A percentile compares a stretch with the other conserved stretches of the same genome.
These are phyloP conservation scores for Diaporthe citri DNA, from an alignment of 2,329 filamentous ascomycete genomes.

Conservation along the genomic window DNA sequence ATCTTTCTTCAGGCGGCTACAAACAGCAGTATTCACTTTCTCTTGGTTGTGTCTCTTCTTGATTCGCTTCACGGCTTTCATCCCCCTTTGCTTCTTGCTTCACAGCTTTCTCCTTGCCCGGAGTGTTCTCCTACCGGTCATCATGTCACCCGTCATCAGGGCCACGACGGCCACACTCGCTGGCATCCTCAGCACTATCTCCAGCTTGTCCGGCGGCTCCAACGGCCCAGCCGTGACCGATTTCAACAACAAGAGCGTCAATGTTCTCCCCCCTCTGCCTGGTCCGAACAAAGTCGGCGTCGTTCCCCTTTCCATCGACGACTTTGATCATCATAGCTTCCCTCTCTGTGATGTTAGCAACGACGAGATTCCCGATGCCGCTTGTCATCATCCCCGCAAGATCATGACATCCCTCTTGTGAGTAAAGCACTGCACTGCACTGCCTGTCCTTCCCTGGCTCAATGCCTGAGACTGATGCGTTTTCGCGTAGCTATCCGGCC, in stretches of 20 bases:
- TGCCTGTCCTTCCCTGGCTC: neutral
- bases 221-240: neutral
- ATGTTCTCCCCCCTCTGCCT: neutral
- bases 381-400: constrained; percentile 21
- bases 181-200: neutral
- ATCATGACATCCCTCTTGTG: constrained; percentile 35
- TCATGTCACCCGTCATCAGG: constrained; percentile 35
- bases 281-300: constrained; percentile 26
- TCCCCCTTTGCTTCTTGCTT: neutral
- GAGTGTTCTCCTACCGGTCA: constrained; percentile 2
- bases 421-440: neutral
- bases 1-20: constrained; percentile 20
- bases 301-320: neutral
- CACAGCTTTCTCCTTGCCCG: neutral
- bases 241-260: constrained; percentile 27
- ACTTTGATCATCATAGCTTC: neutral
- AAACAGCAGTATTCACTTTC: constrained; percentile 11
- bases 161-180: constrained; percentile 18
- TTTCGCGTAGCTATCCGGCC: constrained; percentile 34
- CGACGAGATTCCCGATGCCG: neutral
- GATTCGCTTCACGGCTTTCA: neutral
- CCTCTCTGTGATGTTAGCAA: constrained; percentile 15
- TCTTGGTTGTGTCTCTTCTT: constrained; percentile 29
- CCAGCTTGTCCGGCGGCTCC: neutral
- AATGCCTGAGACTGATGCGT: constrained; percentile 3